Conservation (phyloP, 306 rosid species). For the Argentina anserina region DNA sequence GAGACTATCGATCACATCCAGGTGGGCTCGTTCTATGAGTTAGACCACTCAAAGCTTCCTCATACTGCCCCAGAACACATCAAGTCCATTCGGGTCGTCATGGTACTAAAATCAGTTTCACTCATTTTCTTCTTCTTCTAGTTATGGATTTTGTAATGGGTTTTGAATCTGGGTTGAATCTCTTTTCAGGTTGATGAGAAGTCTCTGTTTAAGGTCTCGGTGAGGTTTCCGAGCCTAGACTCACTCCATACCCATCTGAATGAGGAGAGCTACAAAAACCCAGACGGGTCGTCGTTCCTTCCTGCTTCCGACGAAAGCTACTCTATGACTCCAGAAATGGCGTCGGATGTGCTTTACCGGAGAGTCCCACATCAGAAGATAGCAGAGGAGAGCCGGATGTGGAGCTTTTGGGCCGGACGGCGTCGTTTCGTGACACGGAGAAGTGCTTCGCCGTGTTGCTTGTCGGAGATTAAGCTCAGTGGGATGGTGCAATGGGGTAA, state of each 20-base stretch:
- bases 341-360: constrained; percentile 45
- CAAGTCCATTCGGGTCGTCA: constrained; percentile 50
- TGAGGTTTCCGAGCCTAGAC: constrained; percentile 63
- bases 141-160: background rate
- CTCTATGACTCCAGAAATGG: constrained; percentile 46
- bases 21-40: constrained; percentile 62
- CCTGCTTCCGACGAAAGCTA: constrained; percentile 67
- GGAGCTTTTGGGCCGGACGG: constrained; percentile 64
- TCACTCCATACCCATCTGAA: constrained; percentile 59
- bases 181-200: constrained; percentile 55
- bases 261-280: constrained; percentile 28
- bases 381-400: constrained; percentile 36
- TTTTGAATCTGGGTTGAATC: background rate
- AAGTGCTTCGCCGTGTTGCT: constrained; percentile 29
- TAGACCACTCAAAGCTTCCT: constrained; percentile 61
- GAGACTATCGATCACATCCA: constrained; percentile 41
- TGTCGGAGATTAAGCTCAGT: constrained; percentile 51
- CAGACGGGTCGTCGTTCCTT: constrained; percentile 25
- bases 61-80: constrained; percentile 48
- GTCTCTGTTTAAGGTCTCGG: constrained; percentile 36
- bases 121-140: background rate
- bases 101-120: constrained; percentile 38
- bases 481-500: constrained; percentile 85
- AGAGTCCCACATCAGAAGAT: constrained; percentile 46
- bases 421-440: constrained; percentile 19